Conservation (phyloP, 1,284 basidiomycete species). For the Ustilago cynodontis region DNA sequence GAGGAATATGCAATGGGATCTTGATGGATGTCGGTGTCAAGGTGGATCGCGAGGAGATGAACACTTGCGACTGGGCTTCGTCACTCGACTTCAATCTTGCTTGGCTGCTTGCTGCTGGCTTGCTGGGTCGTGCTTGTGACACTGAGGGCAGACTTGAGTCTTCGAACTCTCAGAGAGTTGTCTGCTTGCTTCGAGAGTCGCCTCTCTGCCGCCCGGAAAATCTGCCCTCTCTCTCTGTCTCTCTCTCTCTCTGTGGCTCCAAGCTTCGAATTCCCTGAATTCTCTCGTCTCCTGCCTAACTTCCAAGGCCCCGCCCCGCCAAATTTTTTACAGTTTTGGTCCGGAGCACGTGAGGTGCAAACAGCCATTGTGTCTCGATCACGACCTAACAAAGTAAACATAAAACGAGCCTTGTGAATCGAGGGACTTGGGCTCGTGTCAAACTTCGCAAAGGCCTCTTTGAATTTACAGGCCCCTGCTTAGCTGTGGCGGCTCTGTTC, state of each 20-base stretch:
- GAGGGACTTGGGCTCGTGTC: too few species aligned
- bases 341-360: neutral
- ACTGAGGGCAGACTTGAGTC: too few species aligned
- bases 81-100: neutral
- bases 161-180: neutral
- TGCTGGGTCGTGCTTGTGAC: neutral
- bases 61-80: slow-evolving; percentile 23
- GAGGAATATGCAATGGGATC: slow-evolving; percentile 52
- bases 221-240: neutral
- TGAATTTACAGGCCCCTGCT: too few species aligned
- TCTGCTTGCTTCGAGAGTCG: neutral
- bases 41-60: slow-evolving; percentile 46
- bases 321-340: neutral
- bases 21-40: slow-evolving; percentile 55
- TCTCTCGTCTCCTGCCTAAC: neutral
- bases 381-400: neutral
- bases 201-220: slow-evolving; percentile 3
- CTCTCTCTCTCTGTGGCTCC: neutral
- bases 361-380: neutral
- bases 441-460: too few species aligned
- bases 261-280: neutral
- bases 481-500: too few species aligned
- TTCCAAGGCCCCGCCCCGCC: too few species aligned
- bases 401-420: too few species aligned
- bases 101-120: neutral